Conservation (phyloP, 2,329 filamentous ascomycete species). For the Xylaria sp. region DNA sequence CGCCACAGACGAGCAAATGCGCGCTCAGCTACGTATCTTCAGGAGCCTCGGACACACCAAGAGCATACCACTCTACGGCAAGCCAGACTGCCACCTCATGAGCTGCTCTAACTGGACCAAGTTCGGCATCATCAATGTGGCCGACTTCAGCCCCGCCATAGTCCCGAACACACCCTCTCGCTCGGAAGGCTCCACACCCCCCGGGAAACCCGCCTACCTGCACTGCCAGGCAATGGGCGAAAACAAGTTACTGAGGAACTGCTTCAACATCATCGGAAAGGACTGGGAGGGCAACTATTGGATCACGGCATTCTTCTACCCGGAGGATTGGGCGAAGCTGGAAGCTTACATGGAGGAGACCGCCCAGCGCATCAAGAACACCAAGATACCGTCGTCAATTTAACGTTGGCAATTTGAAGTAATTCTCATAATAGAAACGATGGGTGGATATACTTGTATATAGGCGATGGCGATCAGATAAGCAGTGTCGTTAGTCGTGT, state of each 20-base stretch:
- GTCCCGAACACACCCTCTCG: not conserved
- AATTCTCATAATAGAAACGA: no score
- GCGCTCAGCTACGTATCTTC: conserved; percentile 8
- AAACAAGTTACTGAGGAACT: conserved; percentile 15
- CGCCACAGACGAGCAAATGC: conserved; percentile 13
- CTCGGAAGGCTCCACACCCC: not conserved
- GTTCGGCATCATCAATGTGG: not conserved
- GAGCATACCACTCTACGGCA: conserved; percentile 1
- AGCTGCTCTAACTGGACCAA: conserved; percentile 17
- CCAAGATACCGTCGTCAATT: not conserved
- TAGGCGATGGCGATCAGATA: no score
- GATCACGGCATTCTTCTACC: conserved; percentile 19
- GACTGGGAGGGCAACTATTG: conserved; percentile 22
- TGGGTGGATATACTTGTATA: no score
- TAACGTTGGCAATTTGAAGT: no score
- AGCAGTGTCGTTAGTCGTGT: not conserved
- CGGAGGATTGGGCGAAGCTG: conserved; percentile 17
- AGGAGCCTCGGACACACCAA: not conserved
- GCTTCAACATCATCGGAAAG: conserved; percentile 22
- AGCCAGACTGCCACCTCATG: not conserved
- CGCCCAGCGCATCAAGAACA: not conserved
- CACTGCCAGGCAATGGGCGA: conserved; percentile 19
- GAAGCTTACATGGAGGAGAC: conserved; percentile 19
- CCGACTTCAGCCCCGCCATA: conserved; percentile 18
- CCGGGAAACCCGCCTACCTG: conserved; percentile 19